Percentiles rank a stretch among this genome's conserved stretches.
phyloP scores from a whole-genome alignment of 306 rosid genomes.

The Cicer cuneatum region DNA sequence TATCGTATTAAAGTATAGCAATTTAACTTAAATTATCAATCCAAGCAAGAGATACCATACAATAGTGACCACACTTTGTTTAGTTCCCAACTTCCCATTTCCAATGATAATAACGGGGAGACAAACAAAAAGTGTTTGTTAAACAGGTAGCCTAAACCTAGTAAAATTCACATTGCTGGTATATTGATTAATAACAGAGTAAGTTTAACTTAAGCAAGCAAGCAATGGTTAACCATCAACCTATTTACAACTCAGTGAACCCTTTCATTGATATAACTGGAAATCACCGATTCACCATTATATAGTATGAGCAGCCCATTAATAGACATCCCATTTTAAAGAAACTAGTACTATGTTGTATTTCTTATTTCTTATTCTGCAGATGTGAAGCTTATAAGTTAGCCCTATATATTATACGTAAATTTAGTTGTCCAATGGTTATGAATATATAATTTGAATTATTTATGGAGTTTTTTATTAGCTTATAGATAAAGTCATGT shows the following conservation, averaged over 20 bases:
- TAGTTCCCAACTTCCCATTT: constrained; percentile 23
- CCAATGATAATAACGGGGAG: background rate
- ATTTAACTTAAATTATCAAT: constrained; percentile 21
- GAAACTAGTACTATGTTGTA: background rate
- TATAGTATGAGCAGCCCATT: constrained; percentile 13
- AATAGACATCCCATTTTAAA: constrained; percentile 11
- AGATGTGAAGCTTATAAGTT: constrained; percentile 17
- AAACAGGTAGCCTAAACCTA: constrained; percentile 35
- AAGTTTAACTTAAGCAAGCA: constrained; percentile 29
- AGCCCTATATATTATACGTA: constrained; percentile 16
- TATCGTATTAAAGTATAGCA: constrained; percentile 20
- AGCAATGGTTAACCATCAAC: constrained; percentile 24
- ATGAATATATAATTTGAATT: constrained; percentile 15
- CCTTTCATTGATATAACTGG: constrained; percentile 19
- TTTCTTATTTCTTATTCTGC: background rate
- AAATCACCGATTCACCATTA: background rate
- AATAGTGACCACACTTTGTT: constrained; percentile 5
- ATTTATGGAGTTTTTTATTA: constrained; percentile 8
- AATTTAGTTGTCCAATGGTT: background rate
- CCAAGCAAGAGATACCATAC: constrained; percentile 19
- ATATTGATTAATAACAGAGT: background rate
- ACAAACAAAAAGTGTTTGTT: constrained; percentile 4
- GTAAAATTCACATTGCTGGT: background rate
- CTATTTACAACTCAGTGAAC: constrained; percentile 34
- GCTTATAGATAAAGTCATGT: constrained; percentile 1